Conservation (phyloP, 148 eudicot species). For the Nepenthes mirabilis region DNA sequence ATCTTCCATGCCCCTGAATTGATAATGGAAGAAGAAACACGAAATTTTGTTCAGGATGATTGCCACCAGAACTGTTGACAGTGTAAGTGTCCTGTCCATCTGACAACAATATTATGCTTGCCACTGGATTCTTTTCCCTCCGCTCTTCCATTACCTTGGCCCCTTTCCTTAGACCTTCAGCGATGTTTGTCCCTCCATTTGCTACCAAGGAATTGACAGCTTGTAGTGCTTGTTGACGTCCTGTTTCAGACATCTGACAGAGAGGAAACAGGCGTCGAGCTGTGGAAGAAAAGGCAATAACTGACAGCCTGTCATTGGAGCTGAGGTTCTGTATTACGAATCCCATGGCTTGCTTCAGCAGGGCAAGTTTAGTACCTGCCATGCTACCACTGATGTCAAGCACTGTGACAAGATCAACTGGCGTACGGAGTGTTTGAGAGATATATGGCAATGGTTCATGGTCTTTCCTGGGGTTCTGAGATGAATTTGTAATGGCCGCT, state of each 20-base stretch:
- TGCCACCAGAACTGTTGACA: slow-evolving; percentile 19
- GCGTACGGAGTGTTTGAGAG: slow-evolving; percentile 44
- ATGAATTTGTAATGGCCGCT: slow-evolving; percentile 35
- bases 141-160: slow-evolving; percentile 73
- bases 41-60: slow-evolving; percentile 27
- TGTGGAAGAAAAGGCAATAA: slow-evolving; percentile 66
- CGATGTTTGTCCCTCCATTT: slow-evolving; percentile 80
- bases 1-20: slow-evolving; percentile 19
- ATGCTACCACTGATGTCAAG: slow-evolving; percentile 87
- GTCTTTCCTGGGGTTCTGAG: slow-evolving; percentile 4
- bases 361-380: slow-evolving; percentile 84
- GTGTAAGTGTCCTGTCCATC: slow-evolving; percentile 85
- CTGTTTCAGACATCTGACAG: slow-evolving; percentile 50
- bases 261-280: slow-evolving; percentile 82
- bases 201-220: slow-evolving; percentile 61
- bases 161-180: slow-evolving; percentile 73
- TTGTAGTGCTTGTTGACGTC: slow-evolving; percentile 59
- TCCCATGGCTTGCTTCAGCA: slow-evolving; percentile 84
- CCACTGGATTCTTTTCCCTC: slow-evolving; percentile 56
- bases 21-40: slow-evolving; percentile 49
- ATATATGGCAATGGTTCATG: slow-evolving; percentile 13
- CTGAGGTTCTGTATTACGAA: slow-evolving; percentile 76
- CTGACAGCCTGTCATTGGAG: slow-evolving; percentile 65
- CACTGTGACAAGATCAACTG: slow-evolving; percentile 77
- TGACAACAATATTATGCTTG: slow-evolving; percentile 67